Base-by-base conservation (phyloP, 345 rosid genomes). In the Salix udensis region DNA sequence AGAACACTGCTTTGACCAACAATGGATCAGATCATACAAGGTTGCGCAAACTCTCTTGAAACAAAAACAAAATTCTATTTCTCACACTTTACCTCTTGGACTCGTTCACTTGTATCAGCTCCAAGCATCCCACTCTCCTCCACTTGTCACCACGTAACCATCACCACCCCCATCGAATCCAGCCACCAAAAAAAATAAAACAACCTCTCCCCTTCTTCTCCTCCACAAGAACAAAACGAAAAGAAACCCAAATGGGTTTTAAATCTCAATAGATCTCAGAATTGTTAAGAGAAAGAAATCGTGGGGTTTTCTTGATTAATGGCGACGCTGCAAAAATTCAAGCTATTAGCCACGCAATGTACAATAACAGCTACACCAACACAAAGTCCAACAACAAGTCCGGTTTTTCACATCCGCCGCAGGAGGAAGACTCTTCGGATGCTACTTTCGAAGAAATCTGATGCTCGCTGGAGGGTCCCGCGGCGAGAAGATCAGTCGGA, bases 391-490 rank as follows among this genome's bases (percentile, higher is more conserved):
- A 88, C 94, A 11, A 65, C 91, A 8, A 93, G 97, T 77, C 97
- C 98, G 1, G 95, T 90, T 6, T 72, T 93, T 81, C 97, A 88
- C 77, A 87, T 91, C 84, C 97, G 93, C 86, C 97, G 97, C 76
- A 91, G 95, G 69, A 90, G 97, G 30, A 90, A 84, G 82, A 95
- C 98, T 28, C 92, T 95, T 68, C 97, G 96, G 68, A 91, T 91
- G 87, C 80, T 95, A 36, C 91, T 95, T 76, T 85, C 92, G 24
- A 58, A 58, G 62, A 58, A 58, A 24, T n/a, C 62, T 26, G 62
- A 58, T 58, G 28, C 11, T 58, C 62, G 62, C 88, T 26, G 89
- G 70, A 88, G 84, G 24, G 89, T 86, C 42, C 84, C 88, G 1
- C 76, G 71, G 31, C 77, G 67, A 30, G 79, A 76, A 1, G 79